Base-by-base conservation (phyloP, 2,329 filamentous ascomycete species). In the Aspergillus luchuensis region DNA sequence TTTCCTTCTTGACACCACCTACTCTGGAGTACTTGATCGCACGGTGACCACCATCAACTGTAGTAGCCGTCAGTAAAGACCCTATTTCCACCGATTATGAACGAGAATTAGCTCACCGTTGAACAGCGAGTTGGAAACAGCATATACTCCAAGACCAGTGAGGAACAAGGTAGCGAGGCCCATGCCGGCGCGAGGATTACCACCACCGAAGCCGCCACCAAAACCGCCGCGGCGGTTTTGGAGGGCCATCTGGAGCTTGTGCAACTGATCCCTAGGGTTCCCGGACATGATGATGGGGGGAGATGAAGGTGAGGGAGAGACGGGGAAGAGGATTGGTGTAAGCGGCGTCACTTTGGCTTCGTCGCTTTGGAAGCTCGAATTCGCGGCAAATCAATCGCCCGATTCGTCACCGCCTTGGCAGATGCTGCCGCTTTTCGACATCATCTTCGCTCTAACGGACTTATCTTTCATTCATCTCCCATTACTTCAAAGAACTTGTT, bases 1-100 rank as follows among this genome's bases (percentile, higher is more conserved):
- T 99, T 74, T 98, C 92, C 81, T 93, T 93, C 84, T 91, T 89
- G 58, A 99, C 94, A 83, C 95, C 95, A 72, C 87, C 91, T 79
- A 97, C 73, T 77, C 93, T 89, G 71, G 90, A 92, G 82, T 99
- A 99, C 80, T 99, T 99, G 85, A 99, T 99, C 67, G 95, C 95
- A 75, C 95, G 89, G 80, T 98, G 95, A 81, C 95, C 95, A 89
- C 95, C 95, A 75, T 99, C 95, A 71, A 99, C 95, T 88, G 55
- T 8, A 64, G 57, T n/a, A 45, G 25, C 58, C 66, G 66, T 66
- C 59, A 69, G 41, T 48, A 36, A 38, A 15, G 2, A 2, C 33
- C 13, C 10, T 5, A 36, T 5, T 36, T 6, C 33, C 33, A 36
- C 33, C 33, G 5, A n/a, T 25, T 7, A 8, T 48, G 17, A 17